phyloP scores from a whole-genome alignment of 352 stramenopile genomes.

The Phytophthora nicotianae region DNA sequence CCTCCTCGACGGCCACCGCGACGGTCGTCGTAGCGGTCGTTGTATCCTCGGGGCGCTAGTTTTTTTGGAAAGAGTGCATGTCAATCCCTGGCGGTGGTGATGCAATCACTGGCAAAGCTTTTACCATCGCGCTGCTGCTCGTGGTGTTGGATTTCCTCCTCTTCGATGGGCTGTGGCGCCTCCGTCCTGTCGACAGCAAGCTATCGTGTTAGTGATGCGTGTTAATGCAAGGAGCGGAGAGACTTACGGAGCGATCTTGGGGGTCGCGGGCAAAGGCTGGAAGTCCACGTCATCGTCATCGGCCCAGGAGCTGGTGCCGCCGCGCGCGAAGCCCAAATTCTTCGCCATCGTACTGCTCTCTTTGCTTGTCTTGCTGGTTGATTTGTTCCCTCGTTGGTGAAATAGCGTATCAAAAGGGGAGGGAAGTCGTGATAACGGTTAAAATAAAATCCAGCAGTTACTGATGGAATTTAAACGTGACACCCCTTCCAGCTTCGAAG shows the following conservation, averaged over 20 bases:
- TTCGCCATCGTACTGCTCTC: constrained; percentile 50
- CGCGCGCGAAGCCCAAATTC: constrained; percentile 56
- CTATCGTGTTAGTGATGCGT: constrained; percentile 13
- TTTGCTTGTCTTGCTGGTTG: constrained; percentile 21
- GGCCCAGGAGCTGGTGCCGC: constrained; percentile 72
- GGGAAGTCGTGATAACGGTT: constrained; percentile 26
- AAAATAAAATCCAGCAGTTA: background rate
- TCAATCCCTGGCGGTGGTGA: constrained; percentile 9
- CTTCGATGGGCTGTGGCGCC: constrained; percentile 39
- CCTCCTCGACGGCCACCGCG: constrained; percentile 25
- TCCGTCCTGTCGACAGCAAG: constrained; percentile 29
- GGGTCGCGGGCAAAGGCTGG: constrained; percentile 45
- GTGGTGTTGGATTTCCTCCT: constrained; percentile 43
- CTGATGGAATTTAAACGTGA: constrained; percentile 2
- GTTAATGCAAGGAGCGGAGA: constrained; percentile 6
- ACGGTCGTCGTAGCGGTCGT: constrained; percentile 4
- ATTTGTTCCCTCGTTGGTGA: constrained; percentile 22
- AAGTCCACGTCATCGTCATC: constrained; percentile 79
- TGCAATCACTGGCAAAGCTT: background rate
- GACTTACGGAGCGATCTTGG: constrained; percentile 56
- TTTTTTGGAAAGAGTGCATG: constrained; percentile 4
- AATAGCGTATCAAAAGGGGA: constrained; percentile 13
- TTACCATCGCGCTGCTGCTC: constrained; percentile 41
- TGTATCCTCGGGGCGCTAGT: constrained; percentile 26
- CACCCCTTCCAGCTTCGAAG: constrained; percentile 4